These are phyloP conservation scores for Cordyceps sp. DNA, from an alignment of 2,329 filamentous ascomycete genomes.

Conservation along the genomic window DNA sequence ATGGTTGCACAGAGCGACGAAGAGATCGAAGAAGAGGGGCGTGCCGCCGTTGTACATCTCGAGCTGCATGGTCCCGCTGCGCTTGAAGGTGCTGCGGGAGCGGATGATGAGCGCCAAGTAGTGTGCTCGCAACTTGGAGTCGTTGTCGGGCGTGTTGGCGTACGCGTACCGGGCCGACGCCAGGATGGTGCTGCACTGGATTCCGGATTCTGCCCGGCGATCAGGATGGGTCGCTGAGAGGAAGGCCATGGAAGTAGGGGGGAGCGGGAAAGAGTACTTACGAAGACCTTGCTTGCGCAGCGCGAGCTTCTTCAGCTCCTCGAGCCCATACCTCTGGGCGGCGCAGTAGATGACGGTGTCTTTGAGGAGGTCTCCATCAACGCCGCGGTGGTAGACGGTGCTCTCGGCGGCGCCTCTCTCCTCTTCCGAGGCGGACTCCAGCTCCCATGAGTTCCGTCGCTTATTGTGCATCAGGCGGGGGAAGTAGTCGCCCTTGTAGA, in stretches of 20 bases:
- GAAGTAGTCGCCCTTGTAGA: conserved; percentile 90
- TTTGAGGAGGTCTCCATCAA: conserved; percentile 57
- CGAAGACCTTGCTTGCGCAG: conserved; percentile 79
- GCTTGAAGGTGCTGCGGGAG: conserved; percentile 74
- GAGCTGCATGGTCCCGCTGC: conserved; percentile 86
- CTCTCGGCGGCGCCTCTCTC: conserved; percentile 34
- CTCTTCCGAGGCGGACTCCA: conserved; percentile 45
- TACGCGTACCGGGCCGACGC: conserved; percentile 82
- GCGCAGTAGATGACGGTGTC: conserved; percentile 87
- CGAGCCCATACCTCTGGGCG: conserved; percentile 67
- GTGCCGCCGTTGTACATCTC: conserved; percentile 81
- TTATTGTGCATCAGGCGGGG: conserved; percentile 72
- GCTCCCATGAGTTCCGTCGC: conserved; percentile 60
- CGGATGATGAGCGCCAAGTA: conserved; percentile 88
- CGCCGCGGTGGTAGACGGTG: conserved; percentile 50
- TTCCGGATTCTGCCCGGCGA: conserved; percentile 43
- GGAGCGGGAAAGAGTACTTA: conserved; percentile 20
- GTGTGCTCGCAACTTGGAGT: conserved; percentile 81
- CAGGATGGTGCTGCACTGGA: conserved; percentile 72
- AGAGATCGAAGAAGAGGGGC: conserved; percentile 80
- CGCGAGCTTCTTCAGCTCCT: conserved; percentile 70
- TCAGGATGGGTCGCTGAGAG: background rate
- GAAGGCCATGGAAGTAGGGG: background rate
- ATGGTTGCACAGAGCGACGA: conserved; percentile 85
- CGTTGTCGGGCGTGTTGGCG: conserved; percentile 70